Evolutionary conservation across 139 green algal genomes (phyloP), one percentile per base, ranked within the genome.

Genomic region (Chlorella sp.): DNA sequence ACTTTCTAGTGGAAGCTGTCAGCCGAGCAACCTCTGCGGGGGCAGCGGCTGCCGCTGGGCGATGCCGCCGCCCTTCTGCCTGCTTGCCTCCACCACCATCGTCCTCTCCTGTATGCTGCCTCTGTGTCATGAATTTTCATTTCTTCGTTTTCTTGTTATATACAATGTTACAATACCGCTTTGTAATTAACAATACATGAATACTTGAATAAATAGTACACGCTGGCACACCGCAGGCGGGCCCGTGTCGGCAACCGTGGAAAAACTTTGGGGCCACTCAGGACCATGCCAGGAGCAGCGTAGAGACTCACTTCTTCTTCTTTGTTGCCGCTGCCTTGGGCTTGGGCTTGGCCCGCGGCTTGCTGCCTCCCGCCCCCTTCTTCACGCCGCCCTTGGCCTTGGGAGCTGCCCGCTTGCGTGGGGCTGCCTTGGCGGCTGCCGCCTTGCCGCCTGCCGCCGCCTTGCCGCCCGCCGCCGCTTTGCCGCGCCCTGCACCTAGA

Each of bases 321-420:
- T 88, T 88, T 18, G 71, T 73, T 15, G 64, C 39, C 37, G 71
- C 48, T 21, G 69, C 36, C 77, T 90, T 90, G 53, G 82, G 26
- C 64, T 91, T 91, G 0, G 77, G 39, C 73, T 91, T 91, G 30
- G 79, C 66, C 78, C 40, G 36, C 26, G 68, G 39, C 24, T 86
- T 85, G 57, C 26, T 28, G 22, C 9, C 68, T 34, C 15, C 71
- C 3, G 14, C 61, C 16, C 16, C 57, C 37, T 89, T 89, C 60
- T 89, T 85, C 76, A 89, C 85, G 9, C 85, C 85, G n/a, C 85
- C 76, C 71, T 89, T 89, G 0, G 79, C 66, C 84, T 91, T 91
- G 42, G 79, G 79, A 0, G 75, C 85, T 30, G 60, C 73, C 0
- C 79, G 71, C 36, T 88, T 83, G 37, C 79, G 57, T 3, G 34